A percentile compares a stretch with the other conserved stretches of the same genome.
These are phyloP conservation scores for Mycena amicta DNA, from an alignment of 768 basidiomycete species.

Conservation along the genomic window DNA sequence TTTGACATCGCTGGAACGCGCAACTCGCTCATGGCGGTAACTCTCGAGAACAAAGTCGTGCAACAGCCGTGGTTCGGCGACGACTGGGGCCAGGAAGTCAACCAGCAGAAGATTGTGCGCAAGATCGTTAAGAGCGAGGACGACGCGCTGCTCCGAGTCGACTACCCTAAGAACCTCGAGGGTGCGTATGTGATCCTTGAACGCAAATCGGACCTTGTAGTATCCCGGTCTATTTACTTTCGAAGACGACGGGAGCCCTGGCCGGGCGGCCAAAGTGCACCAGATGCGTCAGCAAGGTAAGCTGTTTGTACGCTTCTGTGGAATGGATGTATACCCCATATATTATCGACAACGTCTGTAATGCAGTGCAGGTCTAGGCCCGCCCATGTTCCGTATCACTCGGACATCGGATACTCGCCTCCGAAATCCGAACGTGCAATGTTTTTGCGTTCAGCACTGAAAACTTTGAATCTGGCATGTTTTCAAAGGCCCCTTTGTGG, in stretches of 20 bases:
- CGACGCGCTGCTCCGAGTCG: constrained; percentile 51
- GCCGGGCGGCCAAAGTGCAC: constrained; percentile 5
- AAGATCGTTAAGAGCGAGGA: constrained; percentile 54
- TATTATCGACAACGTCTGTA: no score
- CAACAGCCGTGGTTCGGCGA: constrained; percentile 60
- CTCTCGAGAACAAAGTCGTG: constrained; percentile 51
- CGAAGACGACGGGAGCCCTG: constrained; percentile 20
- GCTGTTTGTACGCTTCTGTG: no score
- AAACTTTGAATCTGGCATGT: no score
- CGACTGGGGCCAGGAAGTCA: constrained; percentile 58
- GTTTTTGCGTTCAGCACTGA: no score
- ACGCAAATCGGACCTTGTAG: constrained; percentile 37
- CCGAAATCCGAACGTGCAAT: no score
- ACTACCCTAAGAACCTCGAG: constrained; percentile 57
- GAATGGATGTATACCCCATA: no score
- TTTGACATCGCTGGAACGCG: constrained; percentile 62
- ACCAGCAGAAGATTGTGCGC: constrained; percentile 54
- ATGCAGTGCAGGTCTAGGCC: no score
- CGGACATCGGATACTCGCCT: no score
- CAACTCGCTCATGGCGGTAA: constrained; percentile 58
- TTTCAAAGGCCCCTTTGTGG: no score
- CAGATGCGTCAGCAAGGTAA: constrained; percentile 19
- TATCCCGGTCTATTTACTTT: constrained; percentile 10
- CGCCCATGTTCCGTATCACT: no score
- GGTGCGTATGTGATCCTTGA: constrained; percentile 62